Evolutionary conservation across 805 yeast genomes (phyloP), one percentile per base, ranked within the genome.

Genomic region (Wickerhamomyces silvicola): DNA sequence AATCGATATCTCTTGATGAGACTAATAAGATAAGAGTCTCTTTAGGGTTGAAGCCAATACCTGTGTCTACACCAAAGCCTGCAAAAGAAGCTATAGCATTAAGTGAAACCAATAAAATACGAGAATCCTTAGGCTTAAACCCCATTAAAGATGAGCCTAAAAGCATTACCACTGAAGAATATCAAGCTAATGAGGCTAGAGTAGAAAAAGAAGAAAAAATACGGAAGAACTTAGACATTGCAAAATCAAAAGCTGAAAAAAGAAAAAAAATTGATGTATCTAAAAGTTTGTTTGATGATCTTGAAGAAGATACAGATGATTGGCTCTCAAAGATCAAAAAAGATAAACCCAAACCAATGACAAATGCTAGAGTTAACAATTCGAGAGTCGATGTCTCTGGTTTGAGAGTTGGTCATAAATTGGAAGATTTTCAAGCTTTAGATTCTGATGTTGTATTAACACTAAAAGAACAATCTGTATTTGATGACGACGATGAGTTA

Each of bases 21-120:
- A 78, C 83, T 0, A 77, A 78, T 45, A 59, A 54, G 41, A 57
- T 75, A 7, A 55, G 85, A 16, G 39, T 56, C 6, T 62, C 69
- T 10, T 44, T 75, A 9, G 83, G 83, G 1, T 56, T 78, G 33
- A 65, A 67, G 22, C 77, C 79, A 1, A 65, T 74, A 12, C 67
- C 64, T 9, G 38, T 36, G 17, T 33, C 41, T 13, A 21, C 6
- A 18, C 13, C n/a, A 18, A n/a, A 21, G 10, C 5, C 7, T 14
- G 2, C 14, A 13, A 37, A 28, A 10, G 22, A 33, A 16, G 30
- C 31, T 3, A 18, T 36, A 4, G 34, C 52, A 10, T 11, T 46
- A 6, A 32, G 35, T 24, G 49, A 46, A 12, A 45, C 52, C 1
- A 48, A 46, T 30, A 41, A 34, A 22, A 32, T 49, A 5, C 28